Evolutionary conservation across 345 rosid genomes (phyloP), one percentile per base, ranked within the genome.

Genomic region (Brassica incana): DNA sequence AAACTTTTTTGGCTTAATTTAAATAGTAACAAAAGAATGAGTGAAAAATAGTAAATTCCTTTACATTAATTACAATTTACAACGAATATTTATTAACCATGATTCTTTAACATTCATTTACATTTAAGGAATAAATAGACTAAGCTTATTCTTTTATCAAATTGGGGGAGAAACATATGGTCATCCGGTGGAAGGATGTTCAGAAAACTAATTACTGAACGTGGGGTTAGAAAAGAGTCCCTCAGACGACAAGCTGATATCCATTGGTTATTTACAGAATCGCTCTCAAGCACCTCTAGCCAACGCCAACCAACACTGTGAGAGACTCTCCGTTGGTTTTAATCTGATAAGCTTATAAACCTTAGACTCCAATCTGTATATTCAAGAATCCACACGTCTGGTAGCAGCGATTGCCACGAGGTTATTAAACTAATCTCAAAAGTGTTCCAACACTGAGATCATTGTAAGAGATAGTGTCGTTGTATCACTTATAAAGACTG

Each of bases 401-500:
- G 25, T 23, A 23, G 96, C 82, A 85, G 66, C 6, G 94, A 93
- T 75, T 93, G 93, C 81, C 97, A 92, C 52, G 78, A 84, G 83
- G 91, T 90, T 15, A 88, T 87, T 15, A 90, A 87, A 80, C 77
- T 90, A 15, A 85, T 91, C 35, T 93, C 97, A n/a, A 84, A 76
- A 81, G 79, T 86, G 35, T 89, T 86, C 68, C 68, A 59, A 84
- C 70, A 90, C 87, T 65, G 90, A 90, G 85, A 91, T 91, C 67
- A 84, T 88, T 8, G 90, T 92, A 62, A 88, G 96, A 74, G 98
- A 94, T 65, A 91, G 91, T 5, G 84, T 87, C 16, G 36, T 90
- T 92, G 68, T 94, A 94, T 87, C 92, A 87, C 83, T 92, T 92
- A 29, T 32, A 88, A 87, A 84, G 82, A 89, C 25, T 93, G 97